Percentiles rank a stretch among this genome's conserved stretches.
Evolutionary conservation across 306 rosid species (phyloP).

Genomic region (Vachellia collinsii): DNA sequence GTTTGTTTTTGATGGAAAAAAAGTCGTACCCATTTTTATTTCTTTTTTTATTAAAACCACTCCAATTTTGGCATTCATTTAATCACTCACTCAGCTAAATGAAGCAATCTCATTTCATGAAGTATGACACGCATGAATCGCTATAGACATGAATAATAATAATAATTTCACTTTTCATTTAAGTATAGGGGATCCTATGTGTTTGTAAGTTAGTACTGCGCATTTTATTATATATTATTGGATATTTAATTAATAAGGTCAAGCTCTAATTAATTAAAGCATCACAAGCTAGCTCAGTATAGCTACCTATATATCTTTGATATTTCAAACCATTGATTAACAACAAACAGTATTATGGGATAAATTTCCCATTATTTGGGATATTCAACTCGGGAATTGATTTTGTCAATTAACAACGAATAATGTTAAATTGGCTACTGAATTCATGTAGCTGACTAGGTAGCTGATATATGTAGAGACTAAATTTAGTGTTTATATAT

Average conservation of each 20-base stretch:
- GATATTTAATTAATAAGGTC: neutral
- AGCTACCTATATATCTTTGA: neutral
- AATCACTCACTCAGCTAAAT: conserved; percentile 30
- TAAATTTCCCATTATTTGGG: neutral
- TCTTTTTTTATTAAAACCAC: neutral
- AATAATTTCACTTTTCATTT: conserved; percentile 9
- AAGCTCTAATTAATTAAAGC: neutral
- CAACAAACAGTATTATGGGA: neutral
- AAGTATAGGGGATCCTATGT: conserved; percentile 16
- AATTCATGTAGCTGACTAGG: neutral
- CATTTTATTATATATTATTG: neutral
- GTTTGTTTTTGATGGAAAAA: conserved; percentile 13
- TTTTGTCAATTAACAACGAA: conserved; percentile 1
- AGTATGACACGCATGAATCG: conserved; percentile 3
- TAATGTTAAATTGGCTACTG: neutral
- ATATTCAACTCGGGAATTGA: neutral
- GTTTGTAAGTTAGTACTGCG: neutral
- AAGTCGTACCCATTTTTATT: neutral
- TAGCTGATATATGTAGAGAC: neutral
- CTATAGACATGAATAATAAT: conserved; percentile 1
- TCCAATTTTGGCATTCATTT: conserved; percentile 21
- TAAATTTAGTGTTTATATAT: neutral
- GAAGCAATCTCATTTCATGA: conserved; percentile 32
- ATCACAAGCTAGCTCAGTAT: neutral
- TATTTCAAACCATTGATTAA: conserved; percentile 4